Conservation (phyloP, 345 rosid species). For the Boechera divaricarpa region DNA sequence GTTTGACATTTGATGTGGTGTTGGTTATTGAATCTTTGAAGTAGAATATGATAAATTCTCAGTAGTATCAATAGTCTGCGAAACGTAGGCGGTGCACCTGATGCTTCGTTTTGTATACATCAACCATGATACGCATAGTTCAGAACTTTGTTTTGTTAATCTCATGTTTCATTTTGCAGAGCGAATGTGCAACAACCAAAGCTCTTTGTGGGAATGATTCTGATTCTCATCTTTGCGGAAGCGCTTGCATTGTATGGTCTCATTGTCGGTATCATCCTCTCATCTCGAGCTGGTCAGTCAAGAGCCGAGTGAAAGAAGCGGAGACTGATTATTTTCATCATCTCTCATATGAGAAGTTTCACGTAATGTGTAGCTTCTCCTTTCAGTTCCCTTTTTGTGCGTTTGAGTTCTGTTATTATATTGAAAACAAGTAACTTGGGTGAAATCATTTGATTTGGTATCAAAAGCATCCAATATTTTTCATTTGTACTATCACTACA, state of each 20-base stretch:
- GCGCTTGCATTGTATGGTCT: conserved; percentile 89
- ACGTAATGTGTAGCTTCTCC: conserved; percentile 9
- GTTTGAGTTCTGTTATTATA: not conserved
- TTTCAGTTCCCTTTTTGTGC: conserved; percentile 5
- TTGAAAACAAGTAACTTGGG: not conserved
- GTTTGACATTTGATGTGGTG: not conserved
- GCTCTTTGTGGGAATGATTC: conserved; percentile 93
- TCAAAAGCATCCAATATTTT: not conserved
- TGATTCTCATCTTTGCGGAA: conserved; percentile 93
- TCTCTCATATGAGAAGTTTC: conserved; percentile 11
- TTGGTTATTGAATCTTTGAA: conserved; percentile 5
- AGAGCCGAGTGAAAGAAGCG: conserved; percentile 60
- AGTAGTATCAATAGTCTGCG: not conserved
- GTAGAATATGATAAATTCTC: not conserved
- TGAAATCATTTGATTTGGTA: not conserved
- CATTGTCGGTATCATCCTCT: conserved; percentile 88
- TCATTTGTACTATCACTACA: not conserved
- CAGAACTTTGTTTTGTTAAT: not conserved
- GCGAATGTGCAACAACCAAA: conserved; percentile 94
- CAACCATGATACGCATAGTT: not conserved
- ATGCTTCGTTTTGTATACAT: not conserved
- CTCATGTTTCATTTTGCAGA: conserved; percentile 45
- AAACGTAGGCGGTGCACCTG: not conserved
- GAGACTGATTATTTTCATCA: not conserved
- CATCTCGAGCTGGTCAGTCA: conserved; percentile 91